phyloP scores from a whole-genome alignment of 2,329 filamentous ascomycete genomes.

The Alternaria sp. region DNA sequence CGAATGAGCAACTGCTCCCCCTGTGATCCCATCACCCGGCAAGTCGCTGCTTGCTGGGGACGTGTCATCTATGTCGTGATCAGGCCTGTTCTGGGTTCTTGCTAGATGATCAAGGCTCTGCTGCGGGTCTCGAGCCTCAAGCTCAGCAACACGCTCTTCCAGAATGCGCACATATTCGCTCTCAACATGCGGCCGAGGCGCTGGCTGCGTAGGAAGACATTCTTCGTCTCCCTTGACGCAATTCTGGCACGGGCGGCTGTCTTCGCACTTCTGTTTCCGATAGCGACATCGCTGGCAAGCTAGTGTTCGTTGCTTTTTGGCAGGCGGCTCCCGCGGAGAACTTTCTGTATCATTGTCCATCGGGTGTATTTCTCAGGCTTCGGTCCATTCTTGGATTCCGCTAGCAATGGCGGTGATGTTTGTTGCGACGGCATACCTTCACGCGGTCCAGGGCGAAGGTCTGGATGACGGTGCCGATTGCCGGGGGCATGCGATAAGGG shows the following conservation, averaged over 20 bases:
- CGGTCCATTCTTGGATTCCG: neutral
- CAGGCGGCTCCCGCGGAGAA: conserved; percentile 11
- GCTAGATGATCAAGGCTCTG: conserved; percentile 22
- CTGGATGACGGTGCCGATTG: neutral
- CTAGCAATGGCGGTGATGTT: neutral
- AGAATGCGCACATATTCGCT: conserved; percentile 27
- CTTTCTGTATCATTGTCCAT: neutral
- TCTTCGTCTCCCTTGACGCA: conserved; percentile 81
- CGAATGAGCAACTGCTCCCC: neutral
- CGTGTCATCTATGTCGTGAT: neutral
- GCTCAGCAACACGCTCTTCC: conserved; percentile 23
- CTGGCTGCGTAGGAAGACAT: conserved; percentile 55
- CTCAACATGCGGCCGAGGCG: conserved; percentile 15
- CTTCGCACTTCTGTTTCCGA: conserved; percentile 34
- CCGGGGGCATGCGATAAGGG: neutral
- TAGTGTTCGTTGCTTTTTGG: conserved; percentile 21
- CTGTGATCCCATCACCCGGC: neutral
- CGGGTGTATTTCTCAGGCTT: neutral
- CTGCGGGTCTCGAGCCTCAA: conserved; percentile 22
- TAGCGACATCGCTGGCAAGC: conserved; percentile 64
- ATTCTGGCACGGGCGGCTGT: conserved; percentile 46
- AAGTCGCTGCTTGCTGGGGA: neutral
- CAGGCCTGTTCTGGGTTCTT: neutral
- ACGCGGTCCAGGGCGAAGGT: neutral
- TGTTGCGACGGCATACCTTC: neutral